These are phyloP conservation scores for Amylostereum areolatum DNA, from an alignment of 1,284 basidiomycete species.

Conservation along the genomic window DNA sequence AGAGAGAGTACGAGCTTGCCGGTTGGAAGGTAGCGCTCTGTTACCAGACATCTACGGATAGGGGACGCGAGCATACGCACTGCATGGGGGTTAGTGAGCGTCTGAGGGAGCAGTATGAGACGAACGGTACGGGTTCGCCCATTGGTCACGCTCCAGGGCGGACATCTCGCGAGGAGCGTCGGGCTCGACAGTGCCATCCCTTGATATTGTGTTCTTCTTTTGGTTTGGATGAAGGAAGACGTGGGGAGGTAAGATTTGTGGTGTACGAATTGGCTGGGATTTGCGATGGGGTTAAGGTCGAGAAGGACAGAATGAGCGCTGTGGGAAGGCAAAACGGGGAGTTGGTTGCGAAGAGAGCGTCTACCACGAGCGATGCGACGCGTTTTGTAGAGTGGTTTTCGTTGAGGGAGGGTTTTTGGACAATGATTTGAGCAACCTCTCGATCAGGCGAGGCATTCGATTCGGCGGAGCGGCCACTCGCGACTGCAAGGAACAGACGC, in stretches of 20 bases:
- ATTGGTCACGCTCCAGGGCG: conserved; percentile 54
- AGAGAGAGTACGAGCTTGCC: conserved; percentile 32
- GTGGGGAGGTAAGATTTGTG: conserved; percentile 55
- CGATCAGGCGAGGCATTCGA: no score
- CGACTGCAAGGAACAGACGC: no score
- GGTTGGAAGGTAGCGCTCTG: conserved; percentile 47
- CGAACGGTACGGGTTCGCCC: conserved; percentile 71
- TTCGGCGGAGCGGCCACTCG: no score
- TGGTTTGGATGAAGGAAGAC: conserved; percentile 24
- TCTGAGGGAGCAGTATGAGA: neutral
- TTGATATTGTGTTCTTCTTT: conserved; percentile 9
- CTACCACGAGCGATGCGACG: conserved; percentile 28
- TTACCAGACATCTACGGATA: conserved; percentile 47
- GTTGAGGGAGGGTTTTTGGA: no score
- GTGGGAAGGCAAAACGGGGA: conserved; percentile 31
- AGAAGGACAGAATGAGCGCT: conserved; percentile 54
- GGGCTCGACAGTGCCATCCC: conserved; percentile 15
- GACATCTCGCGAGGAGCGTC: conserved; percentile 53
- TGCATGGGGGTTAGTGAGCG: conserved; percentile 19
- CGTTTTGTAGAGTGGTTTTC: conserved; percentile 15
- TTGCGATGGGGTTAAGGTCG: conserved; percentile 45
- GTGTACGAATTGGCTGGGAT: conserved; percentile 36
- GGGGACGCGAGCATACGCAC: conserved; percentile 70
- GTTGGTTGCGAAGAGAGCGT: no score
- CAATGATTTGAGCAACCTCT: no score